Base-by-base conservation (phyloP, 2,329 filamentous ascomycete species). In the Truncatella angustata region DNA sequence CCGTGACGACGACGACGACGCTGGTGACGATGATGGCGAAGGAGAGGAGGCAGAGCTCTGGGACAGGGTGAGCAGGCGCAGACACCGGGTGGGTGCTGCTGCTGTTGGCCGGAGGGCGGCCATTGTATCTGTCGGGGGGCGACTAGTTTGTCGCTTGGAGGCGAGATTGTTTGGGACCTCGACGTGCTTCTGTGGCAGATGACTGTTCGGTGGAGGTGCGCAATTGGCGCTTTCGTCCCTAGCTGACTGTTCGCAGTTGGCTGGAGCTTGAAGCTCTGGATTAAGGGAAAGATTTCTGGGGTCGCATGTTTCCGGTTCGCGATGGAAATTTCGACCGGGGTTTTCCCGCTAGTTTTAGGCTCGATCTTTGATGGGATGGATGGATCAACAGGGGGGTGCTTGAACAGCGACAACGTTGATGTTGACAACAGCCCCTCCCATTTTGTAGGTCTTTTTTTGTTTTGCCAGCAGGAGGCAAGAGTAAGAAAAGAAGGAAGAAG, bases 1-100 rank as follows among this genome's bases (percentile, higher is more conserved):
- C 37, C 63, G 63, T 40, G 28, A 21, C 12, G 40, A 10, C n/a
- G n/a, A 35, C n/a, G 37, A 16, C 11, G 20, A 5, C 4, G 35
- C 4, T 39, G 35, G 16, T 7, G 37, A 21, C 10, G 37, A 21
- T 11, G 37, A 40, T 3, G 37, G 10, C 37, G n/a, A n/a, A n/a
- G n/a, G n/a, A n/a, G n/a, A n/a, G n/a, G n/a, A n/a, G n/a, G n/a
- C n/a, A n/a, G n/a, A n/a, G n/a, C n/a, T n/a, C n/a, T n/a, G n/a
- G n/a, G n/a, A n/a, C n/a, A n/a, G n/a, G 18, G 43, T 10, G 24
- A 51, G 12, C 12, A 24, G 28, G 58, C 49, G 35, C 26, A 45
- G 39, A 36, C 14, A 37, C 42, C 28, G 40, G 14, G 37, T 7
- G n/a, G 52, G 28, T 28, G 50, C 18, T n/a, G 50, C 18, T 21